A percentile compares a stretch with the other conserved stretches of the same genome.
Conservation (phyloP, 2,329 filamentous ascomycete genomes). For the Camillea tinctor region DNA sequence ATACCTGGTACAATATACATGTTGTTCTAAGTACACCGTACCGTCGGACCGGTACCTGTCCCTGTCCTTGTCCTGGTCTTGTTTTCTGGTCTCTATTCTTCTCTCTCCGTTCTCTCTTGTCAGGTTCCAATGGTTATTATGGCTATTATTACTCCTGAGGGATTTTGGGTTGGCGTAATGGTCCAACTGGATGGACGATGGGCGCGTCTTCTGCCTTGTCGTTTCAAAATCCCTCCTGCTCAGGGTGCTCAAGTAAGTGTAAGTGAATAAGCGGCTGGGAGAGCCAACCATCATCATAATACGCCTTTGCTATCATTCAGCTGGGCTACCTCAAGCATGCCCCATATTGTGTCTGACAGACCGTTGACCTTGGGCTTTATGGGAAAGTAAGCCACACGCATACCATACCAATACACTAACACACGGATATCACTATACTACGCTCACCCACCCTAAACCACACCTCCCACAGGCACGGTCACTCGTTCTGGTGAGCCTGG, state of each 20-base stretch:
- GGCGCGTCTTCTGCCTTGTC: not conserved
- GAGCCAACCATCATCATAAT: not conserved
- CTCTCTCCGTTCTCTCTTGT: too few species aligned
- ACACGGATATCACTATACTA: not conserved
- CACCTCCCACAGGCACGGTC: conserved; percentile 18
- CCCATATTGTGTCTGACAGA: not conserved
- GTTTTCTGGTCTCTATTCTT: too few species aligned
- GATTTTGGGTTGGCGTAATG: not conserved
- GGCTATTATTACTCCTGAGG: too few species aligned
- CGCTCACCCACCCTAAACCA: conserved; percentile 3
- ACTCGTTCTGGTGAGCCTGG: conserved; percentile 9
- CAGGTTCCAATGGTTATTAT: too few species aligned
- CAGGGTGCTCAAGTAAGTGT: not conserved
- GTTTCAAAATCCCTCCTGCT: not conserved
- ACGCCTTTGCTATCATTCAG: not conserved
- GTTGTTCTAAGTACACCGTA: not conserved
- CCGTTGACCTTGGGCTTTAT: conserved; percentile 1
- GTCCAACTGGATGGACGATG: not conserved
- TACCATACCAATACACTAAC: conserved; percentile 9
- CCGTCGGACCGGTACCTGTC: not conserved
- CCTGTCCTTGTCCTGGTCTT: not conserved
- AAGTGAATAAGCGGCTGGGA: not conserved
- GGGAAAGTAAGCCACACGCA: not conserved
- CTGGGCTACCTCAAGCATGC: not conserved
- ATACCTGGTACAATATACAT: not conserved